phyloP scores from a whole-genome alignment of 2,329 filamentous ascomycete species.

The Pseudogymnoascus sp. region DNA sequence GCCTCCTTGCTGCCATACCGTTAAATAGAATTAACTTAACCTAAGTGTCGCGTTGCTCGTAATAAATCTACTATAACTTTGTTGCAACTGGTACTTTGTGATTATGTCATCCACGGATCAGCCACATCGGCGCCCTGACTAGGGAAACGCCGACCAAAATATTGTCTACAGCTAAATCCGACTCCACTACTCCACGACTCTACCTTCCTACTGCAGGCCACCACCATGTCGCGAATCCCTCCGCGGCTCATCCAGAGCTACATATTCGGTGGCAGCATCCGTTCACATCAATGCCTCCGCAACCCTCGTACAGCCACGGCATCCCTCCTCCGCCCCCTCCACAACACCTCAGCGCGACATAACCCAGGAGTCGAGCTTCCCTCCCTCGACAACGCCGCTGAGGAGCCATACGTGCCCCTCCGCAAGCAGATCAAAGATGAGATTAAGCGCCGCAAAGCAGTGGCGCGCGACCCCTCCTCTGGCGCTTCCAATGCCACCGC shows the following conservation, averaged over 20 bases:
- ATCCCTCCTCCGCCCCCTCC: slow-evolving; percentile 13
- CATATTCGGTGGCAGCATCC: slow-evolving; percentile 23
- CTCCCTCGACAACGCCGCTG: slow-evolving; percentile 8
- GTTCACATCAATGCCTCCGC: slow-evolving; percentile 21
- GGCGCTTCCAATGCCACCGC: slow-evolving; percentile 25
- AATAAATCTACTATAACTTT: background rate
- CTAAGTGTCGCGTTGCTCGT: background rate
- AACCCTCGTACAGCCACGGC: slow-evolving; percentile 12
- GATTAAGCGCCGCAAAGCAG: slow-evolving; percentile 41
- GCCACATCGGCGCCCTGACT: background rate
- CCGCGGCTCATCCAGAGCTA: slow-evolving; percentile 24
- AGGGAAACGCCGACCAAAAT: background rate
- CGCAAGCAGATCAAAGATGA: slow-evolving; percentile 67
- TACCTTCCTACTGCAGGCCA: background rate
- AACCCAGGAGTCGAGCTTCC: background rate
- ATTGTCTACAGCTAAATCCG: background rate
- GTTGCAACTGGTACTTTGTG: background rate
- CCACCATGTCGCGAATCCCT: slow-evolving; percentile 22
- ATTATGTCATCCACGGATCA: background rate
- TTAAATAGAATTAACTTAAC: background rate
- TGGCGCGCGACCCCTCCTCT: slow-evolving; percentile 24
- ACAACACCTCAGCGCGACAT: slow-evolving; percentile 5
- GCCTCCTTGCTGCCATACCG: background rate
- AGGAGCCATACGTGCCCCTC: slow-evolving; percentile 37
- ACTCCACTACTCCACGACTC: background rate